Conservation (phyloP, 2,329 filamentous ascomycete genomes). For the Fusarium pseudoanthophilum region DNA sequence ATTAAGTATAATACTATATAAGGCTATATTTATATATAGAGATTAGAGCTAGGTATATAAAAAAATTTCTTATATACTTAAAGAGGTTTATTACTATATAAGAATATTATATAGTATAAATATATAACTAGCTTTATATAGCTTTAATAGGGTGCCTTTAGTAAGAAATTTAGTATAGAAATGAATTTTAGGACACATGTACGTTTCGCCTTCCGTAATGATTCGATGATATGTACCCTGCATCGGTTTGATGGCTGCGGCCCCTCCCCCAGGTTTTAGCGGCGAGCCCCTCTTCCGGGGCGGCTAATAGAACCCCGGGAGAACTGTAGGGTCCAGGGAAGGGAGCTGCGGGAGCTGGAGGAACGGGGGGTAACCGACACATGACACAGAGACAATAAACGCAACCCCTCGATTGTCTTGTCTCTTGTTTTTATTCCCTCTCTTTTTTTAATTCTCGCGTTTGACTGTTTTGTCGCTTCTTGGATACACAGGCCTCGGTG, state of each 20-base stretch:
- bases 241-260: not conserved
- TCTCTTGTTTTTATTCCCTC: slow-evolving; percentile 22
- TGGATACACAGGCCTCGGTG: slow-evolving; percentile 13
- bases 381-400: slow-evolving; percentile 36
- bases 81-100: too few relatives aligned
- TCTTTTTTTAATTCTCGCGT: not conserved
- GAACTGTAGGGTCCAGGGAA: not conserved
- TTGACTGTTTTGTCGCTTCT: slow-evolving; percentile 11
- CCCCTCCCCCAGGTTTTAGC: slow-evolving; percentile 41
- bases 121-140: too few relatives aligned
- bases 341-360: slow-evolving; percentile 1
- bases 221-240: slow-evolving; percentile 32
- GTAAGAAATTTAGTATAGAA: too few relatives aligned
- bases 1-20: too few relatives aligned
- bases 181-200: too few relatives aligned
- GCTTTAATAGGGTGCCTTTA: too few relatives aligned
- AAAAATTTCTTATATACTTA: too few relatives aligned
- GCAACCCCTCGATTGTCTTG: slow-evolving; percentile 32
- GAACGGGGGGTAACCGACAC: slow-evolving; percentile 29
- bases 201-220: not conserved
- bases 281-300: slow-evolving; percentile 31
- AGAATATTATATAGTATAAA: too few relatives aligned
- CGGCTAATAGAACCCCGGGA: slow-evolving; percentile 36
- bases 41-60: too few relatives aligned
- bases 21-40: too few relatives aligned